These are phyloP conservation scores for Colletotrichum cuscutae DNA, from an alignment of 2,329 filamentous ascomycete genomes.

Conservation along the genomic window DNA sequence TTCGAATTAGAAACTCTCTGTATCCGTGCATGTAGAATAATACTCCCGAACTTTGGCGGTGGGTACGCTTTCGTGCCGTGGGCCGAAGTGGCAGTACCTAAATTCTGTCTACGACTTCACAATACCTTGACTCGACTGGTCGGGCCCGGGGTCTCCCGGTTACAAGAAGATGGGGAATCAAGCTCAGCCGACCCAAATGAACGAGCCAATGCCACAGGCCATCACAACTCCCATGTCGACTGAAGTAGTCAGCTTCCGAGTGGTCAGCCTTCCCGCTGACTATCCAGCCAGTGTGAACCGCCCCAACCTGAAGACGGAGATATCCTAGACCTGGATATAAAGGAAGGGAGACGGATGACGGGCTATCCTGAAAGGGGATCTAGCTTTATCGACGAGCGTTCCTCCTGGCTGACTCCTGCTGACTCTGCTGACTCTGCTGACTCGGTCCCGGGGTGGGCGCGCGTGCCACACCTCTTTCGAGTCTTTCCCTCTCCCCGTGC, in stretches of 20 bases:
- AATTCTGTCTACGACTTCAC: not conserved
- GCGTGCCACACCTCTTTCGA: not conserved
- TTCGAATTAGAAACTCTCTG: not conserved
- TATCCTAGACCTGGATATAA: not conserved
- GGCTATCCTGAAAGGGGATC: not conserved
- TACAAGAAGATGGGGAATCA: not conserved
- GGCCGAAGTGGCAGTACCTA: not conserved
- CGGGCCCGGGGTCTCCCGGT: not conserved
- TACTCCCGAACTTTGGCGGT: not conserved
- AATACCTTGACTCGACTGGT: not conserved
- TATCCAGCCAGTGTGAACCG: not conserved
- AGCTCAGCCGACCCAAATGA: not conserved
- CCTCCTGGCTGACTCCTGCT: not conserved
- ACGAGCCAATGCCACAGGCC: not conserved
- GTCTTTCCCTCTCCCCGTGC: not conserved
- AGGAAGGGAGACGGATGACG: not conserved
- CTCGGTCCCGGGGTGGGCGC: not conserved
- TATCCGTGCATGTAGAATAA: not conserved
- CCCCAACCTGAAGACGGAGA: not conserved
- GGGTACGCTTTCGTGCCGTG: not conserved
- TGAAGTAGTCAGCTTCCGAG: not conserved
- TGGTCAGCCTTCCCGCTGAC: not conserved
- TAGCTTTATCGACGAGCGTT: not conserved
- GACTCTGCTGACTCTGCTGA: not conserved
- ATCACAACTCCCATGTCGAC: not conserved